Evolutionary conservation across 2,329 filamentous ascomycete genomes (phyloP).

Genomic region (Colletotrichum sp.): DNA sequence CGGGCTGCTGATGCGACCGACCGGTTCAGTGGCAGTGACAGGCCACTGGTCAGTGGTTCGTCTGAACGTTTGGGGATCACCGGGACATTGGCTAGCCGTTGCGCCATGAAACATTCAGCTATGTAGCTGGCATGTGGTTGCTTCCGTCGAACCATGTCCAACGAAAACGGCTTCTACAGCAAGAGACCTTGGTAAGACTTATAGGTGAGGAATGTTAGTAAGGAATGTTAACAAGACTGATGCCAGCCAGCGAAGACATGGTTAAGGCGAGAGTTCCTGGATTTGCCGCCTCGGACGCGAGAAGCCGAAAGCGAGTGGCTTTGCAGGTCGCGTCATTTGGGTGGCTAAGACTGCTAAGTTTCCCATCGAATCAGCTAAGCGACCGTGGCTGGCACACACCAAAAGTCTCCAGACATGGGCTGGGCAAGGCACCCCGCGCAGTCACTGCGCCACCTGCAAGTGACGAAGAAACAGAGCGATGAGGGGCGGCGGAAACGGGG

Average conservation of each 20-base stretch:
- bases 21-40: neutral
- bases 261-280: neutral
- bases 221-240: neutral
- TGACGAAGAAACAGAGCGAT: neutral
- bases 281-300: neutral
- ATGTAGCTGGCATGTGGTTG: neutral
- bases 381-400: constrained; percentile 1
- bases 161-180: neutral
- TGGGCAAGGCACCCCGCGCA: neutral
- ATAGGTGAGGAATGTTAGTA: neutral
- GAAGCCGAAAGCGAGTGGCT: constrained; percentile 2
- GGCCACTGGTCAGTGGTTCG: constrained; percentile 4
- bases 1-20: neutral
- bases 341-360: neutral
- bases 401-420: neutral
- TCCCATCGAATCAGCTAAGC: neutral
- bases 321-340: constrained; percentile 3
- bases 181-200: neutral
- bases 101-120: neutral
- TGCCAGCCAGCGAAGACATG: neutral
- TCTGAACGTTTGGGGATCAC: neutral
- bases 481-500: neutral
- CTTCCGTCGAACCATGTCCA: neutral
- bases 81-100: neutral
- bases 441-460: constrained; percentile 12